These are phyloP conservation scores for Pyrenochaeta sp. DNA, from an alignment of 2,329 filamentous ascomycete genomes.

Conservation along the genomic window DNA sequence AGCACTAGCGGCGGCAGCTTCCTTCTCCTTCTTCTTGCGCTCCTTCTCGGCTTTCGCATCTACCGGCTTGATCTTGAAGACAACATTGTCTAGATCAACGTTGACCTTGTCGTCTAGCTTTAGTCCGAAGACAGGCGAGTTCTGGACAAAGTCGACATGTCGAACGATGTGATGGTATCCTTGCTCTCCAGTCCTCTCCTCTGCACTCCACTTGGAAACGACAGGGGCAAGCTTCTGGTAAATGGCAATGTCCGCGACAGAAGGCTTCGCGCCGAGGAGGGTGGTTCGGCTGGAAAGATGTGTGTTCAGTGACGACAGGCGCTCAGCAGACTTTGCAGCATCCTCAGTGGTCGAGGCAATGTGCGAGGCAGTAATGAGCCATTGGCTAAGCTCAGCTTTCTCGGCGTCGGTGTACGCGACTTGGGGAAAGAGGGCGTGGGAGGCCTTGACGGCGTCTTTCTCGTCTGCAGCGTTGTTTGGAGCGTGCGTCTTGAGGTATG, in stretches of 20 bases:
- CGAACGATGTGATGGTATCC: constrained; percentile 92
- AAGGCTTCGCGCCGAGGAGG: constrained; percentile 87
- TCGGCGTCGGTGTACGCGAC: constrained; percentile 79
- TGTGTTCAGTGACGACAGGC: constrained; percentile 81
- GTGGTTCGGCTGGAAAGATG: constrained; percentile 91
- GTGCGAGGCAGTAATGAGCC: constrained; percentile 79
- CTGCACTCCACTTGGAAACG: constrained; percentile 80
- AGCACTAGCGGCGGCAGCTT: constrained; percentile 62
- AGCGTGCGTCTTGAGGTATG: constrained; percentile 48
- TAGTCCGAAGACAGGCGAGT: constrained; percentile 75
- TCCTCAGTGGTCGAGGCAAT: constrained; percentile 69
- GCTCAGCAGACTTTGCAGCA: constrained; percentile 64
- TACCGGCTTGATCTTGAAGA: constrained; percentile 86
- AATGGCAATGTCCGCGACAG: constrained; percentile 83
- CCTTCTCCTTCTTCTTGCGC: constrained; percentile 95
- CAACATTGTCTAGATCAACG: constrained; percentile 80
- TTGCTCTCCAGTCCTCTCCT: constrained; percentile 88
- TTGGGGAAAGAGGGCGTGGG: constrained; percentile 71
- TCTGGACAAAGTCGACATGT: constrained; percentile 93
- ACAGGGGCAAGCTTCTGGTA: constrained; percentile 80
- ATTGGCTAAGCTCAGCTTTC: constrained; percentile 87
- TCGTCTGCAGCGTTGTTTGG: constrained; percentile 49
- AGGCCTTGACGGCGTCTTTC: constrained; percentile 53
- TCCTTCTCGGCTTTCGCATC: constrained; percentile 97
- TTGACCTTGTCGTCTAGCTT: constrained; percentile 78